Conservation (phyloP, 1,284 basidiomycete species). For the Trichosporon faecale region DNA sequence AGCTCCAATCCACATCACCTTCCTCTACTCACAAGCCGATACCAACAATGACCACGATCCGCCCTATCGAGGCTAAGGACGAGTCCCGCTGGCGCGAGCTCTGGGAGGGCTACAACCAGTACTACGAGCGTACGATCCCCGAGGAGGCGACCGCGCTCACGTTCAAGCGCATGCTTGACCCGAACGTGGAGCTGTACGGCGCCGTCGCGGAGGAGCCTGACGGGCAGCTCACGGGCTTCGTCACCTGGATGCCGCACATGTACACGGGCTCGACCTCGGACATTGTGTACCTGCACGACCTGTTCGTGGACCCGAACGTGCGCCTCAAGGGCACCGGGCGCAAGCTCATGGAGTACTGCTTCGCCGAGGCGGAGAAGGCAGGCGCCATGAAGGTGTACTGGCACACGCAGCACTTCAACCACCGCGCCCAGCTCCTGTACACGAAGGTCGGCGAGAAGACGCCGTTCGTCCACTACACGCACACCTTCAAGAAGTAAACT, state of each 20-base stretch:
- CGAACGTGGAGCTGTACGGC: constrained; percentile 17
- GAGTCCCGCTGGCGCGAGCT: constrained; percentile 14
- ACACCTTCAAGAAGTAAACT: neutral
- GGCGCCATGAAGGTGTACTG: constrained; percentile 22
- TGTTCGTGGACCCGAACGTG: constrained; percentile 21
- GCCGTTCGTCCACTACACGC: constrained; percentile 23
- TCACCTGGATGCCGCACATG: constrained; percentile 25
- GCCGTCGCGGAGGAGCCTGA: constrained; percentile 22
- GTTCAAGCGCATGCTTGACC: constrained; percentile 24
- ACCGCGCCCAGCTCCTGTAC: constrained; percentile 28
- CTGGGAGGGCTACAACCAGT: constrained; percentile 27
- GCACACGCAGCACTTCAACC: constrained; percentile 30
- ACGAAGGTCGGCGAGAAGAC: constrained; percentile 25
- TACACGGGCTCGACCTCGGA: constrained; percentile 19
- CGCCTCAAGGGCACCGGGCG: constrained; percentile 23
- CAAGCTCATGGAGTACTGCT: constrained; percentile 22
- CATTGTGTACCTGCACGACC: constrained; percentile 25
- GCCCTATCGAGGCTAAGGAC: constrained; percentile 19
- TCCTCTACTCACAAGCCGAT: too few species aligned
- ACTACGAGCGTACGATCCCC: constrained; percentile 25
- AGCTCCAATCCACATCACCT: too few species aligned
- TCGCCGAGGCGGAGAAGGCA: constrained; percentile 12
- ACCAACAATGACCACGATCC: constrained; percentile 15
- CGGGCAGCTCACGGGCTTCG: constrained; percentile 20
- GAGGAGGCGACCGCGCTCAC: constrained; percentile 16